These are phyloP conservation scores for Cyamopsis tetragonoloba DNA, from an alignment of 306 rosid genomes.

Conservation along the genomic window DNA sequence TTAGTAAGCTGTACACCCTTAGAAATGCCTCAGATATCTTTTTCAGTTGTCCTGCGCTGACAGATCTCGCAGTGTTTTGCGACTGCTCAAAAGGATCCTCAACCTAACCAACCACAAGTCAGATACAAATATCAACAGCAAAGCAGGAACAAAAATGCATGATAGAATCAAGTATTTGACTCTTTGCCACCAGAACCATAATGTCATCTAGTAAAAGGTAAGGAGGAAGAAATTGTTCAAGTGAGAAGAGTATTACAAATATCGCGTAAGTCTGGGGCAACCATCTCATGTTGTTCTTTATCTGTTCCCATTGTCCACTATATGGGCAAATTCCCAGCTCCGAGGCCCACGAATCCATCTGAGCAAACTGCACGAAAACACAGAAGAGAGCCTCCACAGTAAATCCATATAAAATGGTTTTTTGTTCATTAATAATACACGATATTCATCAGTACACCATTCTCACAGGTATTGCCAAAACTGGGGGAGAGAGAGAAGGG, in stretches of 20 bases:
- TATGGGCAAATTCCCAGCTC: slow-evolving; percentile 58
- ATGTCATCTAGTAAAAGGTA: background rate
- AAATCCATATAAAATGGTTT: background rate
- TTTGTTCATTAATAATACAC: background rate
- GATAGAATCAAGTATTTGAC: background rate
- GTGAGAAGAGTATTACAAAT: slow-evolving; percentile 51
- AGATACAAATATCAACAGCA: slow-evolving; percentile 27
- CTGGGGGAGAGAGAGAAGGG: background rate
- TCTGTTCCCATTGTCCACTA: slow-evolving; percentile 62
- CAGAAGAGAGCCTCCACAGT: background rate
- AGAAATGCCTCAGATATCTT: slow-evolving; percentile 56
- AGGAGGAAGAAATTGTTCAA: background rate
- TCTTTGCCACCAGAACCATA: background rate
- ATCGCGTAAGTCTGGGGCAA: slow-evolving; percentile 67
- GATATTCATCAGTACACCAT: slow-evolving; percentile 8
- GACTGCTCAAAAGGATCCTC: slow-evolving; percentile 97
- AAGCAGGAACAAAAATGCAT: background rate
- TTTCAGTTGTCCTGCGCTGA: slow-evolving; percentile 37
- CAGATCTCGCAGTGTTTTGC: slow-evolving; percentile 62
- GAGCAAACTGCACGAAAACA: slow-evolving; percentile 56
- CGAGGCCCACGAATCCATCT: slow-evolving; percentile 43
- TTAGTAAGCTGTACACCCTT: slow-evolving; percentile 30
- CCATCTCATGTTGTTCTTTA: slow-evolving; percentile 65
- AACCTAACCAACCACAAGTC: slow-evolving; percentile 44
- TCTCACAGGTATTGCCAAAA: background rate